Conservation (phyloP, 805 yeast genomes). For the Metschnikowia peoriensis region DNA sequence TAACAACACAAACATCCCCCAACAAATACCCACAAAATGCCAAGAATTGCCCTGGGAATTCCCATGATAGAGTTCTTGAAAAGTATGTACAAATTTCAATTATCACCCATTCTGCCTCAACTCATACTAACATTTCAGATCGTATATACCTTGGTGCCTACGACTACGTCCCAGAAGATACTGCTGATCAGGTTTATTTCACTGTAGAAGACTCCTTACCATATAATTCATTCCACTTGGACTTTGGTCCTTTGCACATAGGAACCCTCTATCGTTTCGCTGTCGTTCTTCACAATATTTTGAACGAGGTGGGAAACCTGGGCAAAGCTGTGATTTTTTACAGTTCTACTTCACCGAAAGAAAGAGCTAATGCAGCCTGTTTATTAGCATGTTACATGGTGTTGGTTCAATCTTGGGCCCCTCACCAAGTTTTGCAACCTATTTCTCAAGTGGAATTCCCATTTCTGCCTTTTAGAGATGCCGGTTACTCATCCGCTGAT, state of each 20-base stretch:
- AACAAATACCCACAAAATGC: not conserved
- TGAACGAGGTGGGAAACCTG: slow-evolving; percentile 80
- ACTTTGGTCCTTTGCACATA: slow-evolving; percentile 93
- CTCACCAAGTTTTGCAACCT: slow-evolving; percentile 95
- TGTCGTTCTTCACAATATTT: slow-evolving; percentile 84
- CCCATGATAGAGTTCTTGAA: slow-evolving; percentile 44
- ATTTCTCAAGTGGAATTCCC: slow-evolving; percentile 90
- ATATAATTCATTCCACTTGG: slow-evolving; percentile 92
- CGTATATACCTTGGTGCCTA: slow-evolving; percentile 90
- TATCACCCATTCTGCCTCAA: not conserved
- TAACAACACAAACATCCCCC: not conserved
- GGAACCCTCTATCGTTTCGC: slow-evolving; percentile 95
- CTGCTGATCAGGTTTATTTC: slow-evolving; percentile 74
- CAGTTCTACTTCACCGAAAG: slow-evolving; percentile 76
- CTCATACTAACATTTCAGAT: slow-evolving; percentile 33
- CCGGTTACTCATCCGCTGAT: slow-evolving; percentile 95
- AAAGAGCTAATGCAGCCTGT: slow-evolving; percentile 93
- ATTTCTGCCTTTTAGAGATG: slow-evolving; percentile 92
- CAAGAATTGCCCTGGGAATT: slow-evolving; percentile 16
- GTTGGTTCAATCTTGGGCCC: slow-evolving; percentile 95
- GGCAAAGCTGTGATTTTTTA: slow-evolving; percentile 90
- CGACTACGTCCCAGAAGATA: slow-evolving; percentile 74
- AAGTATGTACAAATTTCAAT: slow-evolving; percentile 30
- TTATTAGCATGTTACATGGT: slow-evolving; percentile 92
- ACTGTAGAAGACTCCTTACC: slow-evolving; percentile 91